Percentiles rank a stretch among this genome's conserved stretches.
Evolutionary conservation across 2,329 filamentous ascomycete species (phyloP).

Genomic region (Epichloe amarillans): DNA sequence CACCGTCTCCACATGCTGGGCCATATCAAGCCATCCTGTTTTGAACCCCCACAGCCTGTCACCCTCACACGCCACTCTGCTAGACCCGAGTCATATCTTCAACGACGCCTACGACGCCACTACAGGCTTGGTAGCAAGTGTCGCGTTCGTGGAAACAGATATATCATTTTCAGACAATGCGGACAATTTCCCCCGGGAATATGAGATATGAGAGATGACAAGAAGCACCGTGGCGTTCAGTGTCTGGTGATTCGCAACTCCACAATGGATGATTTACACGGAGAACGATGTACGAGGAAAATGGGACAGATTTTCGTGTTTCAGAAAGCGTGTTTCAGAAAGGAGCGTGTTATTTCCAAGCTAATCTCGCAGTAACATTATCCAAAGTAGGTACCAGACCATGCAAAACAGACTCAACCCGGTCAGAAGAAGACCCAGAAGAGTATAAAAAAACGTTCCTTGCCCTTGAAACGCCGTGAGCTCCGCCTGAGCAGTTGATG

Average conservation of each 20-base stretch:
- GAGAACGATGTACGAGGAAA: not conserved
- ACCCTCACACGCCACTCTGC: not conserved
- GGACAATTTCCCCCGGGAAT: not conserved
- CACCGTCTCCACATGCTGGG: not conserved
- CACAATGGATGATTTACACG: not conserved
- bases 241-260: not conserved
- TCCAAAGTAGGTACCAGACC: not conserved
- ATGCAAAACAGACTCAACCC: not conserved
- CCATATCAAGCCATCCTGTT: too few relatives aligned
- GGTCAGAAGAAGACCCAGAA: not conserved
- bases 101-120: not conserved
- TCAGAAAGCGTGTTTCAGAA: not conserved
- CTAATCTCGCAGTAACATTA: not conserved
- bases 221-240: not conserved
- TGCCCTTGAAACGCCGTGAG: not conserved
- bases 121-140: not conserved
- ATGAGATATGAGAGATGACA: not conserved
- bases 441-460: not conserved
- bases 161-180: not conserved
- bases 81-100: not conserved
- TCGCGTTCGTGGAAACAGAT: not conserved
- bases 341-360: not conserved
- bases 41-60: not conserved
- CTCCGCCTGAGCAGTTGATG: not conserved
- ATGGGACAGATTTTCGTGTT: too few relatives aligned